These are phyloP conservation scores for Globisporangium nunn DNA, from an alignment of 352 stramenopile species.

Conservation along the genomic window DNA sequence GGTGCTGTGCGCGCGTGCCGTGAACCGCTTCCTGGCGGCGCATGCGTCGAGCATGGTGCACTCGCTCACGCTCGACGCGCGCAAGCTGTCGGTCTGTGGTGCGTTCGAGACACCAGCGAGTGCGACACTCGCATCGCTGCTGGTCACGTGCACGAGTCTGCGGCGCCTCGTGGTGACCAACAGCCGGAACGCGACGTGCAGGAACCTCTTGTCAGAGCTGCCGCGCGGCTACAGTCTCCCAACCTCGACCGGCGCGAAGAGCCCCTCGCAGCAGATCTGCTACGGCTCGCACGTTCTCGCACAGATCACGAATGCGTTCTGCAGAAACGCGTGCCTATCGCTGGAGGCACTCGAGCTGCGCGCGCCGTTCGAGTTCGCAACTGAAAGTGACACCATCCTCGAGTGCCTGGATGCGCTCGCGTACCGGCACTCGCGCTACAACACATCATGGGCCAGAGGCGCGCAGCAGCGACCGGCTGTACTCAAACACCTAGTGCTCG, in stretches of 20 bases:
- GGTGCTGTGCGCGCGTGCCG: constrained; percentile 26
- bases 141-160: constrained; percentile 39
- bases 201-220: constrained; percentile 3
- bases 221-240: constrained; percentile 5
- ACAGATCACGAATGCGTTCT: constrained; percentile 28
- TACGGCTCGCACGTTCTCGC: constrained; percentile 30
- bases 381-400: constrained; percentile 42
- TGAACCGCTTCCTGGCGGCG: constrained; percentile 46
- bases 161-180: constrained; percentile 42
- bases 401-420: constrained; percentile 27
- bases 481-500: constrained; percentile 38
- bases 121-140: constrained; percentile 15
- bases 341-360: constrained; percentile 34
- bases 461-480: background rate
- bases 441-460: background rate
- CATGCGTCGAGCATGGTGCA: constrained; percentile 38
- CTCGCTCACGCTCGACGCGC: constrained; percentile 36
- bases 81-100: background rate
- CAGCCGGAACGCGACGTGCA: constrained; percentile 15
- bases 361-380: constrained; percentile 56
- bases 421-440: background rate
- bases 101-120: constrained; percentile 2
- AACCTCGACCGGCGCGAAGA: background rate
- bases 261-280: constrained; percentile 19
- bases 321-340: constrained; percentile 24